Evolutionary conservation across 768 basidiomycete species (phyloP).

Genomic region (Cyclocybe cylindracea): DNA sequence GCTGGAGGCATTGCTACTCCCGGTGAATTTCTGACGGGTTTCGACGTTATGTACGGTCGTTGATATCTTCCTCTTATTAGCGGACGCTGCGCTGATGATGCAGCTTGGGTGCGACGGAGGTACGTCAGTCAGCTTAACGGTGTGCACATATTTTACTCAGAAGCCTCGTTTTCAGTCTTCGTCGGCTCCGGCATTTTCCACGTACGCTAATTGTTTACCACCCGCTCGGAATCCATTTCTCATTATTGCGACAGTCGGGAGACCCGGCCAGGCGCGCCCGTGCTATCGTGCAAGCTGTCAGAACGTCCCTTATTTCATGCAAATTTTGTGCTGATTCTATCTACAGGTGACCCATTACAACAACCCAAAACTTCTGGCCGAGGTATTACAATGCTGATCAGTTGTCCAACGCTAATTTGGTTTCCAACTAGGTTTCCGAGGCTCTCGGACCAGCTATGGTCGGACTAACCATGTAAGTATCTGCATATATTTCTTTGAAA

Average conservation of each 20-base stretch:
- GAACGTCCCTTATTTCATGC: conserved; percentile 9
- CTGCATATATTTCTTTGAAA: not conserved
- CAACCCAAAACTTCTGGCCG: conserved; percentile 89
- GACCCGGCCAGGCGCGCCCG: conserved; percentile 93
- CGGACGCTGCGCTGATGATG: conserved; percentile 99
- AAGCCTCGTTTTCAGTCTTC: conserved; percentile 61
- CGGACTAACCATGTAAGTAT: conserved; percentile 80
- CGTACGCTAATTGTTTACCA: conserved; percentile 42
- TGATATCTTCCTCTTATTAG: conserved; percentile 34
- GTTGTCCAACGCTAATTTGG: conserved; percentile 3
- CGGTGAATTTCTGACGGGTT: conserved; percentile 43
- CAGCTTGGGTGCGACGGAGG: conserved; percentile 96
- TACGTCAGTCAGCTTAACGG: conserved; percentile 34
- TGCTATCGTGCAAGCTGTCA: conserved; percentile 94
- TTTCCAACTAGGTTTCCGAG: conserved; percentile 60
- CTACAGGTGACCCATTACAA: conserved; percentile 88
- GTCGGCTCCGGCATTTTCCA: conserved; percentile 98
- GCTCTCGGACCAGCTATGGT: conserved; percentile 93
- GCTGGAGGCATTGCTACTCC: conserved; percentile 94
- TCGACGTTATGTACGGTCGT: not conserved
- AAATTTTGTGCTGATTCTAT: conserved; percentile 5
- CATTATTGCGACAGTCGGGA: conserved; percentile 57
- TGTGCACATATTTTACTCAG: conserved; percentile 5
- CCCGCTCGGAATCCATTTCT: not conserved
- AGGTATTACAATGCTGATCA: conserved; percentile 43